Conservation (phyloP, 306 rosid species). For the Parietaria judaica region DNA sequence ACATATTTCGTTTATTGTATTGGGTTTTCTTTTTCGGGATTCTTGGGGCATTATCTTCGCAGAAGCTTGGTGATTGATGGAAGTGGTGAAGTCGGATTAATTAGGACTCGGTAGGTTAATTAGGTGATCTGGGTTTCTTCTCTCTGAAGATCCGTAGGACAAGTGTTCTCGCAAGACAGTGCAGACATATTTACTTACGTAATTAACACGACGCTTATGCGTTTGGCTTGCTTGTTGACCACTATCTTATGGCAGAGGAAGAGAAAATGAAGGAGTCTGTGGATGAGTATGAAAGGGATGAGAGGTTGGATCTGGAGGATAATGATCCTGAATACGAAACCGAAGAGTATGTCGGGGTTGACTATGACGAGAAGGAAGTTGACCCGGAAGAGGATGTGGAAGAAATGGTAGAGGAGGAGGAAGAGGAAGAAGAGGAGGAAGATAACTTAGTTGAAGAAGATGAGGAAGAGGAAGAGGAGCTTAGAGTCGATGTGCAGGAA, state of each 20-base stretch:
- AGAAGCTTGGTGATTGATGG: neutral
- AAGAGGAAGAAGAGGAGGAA: constrained; percentile 58
- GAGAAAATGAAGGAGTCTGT: constrained; percentile 72
- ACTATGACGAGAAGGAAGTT: constrained; percentile 88
- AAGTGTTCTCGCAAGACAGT: neutral
- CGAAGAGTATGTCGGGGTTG: constrained; percentile 82
- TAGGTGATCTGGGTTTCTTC: neutral
- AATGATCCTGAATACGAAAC: constrained; percentile 91
- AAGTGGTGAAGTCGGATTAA: neutral
- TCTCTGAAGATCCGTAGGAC: neutral
- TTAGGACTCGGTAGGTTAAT: neutral
- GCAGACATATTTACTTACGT: constrained; percentile 10
- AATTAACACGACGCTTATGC: constrained; percentile 18
- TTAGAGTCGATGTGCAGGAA: constrained; percentile 58
- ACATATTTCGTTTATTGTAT: neutral
- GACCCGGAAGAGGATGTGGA: constrained; percentile 58
- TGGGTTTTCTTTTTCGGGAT: neutral
- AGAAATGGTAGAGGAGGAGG: constrained; percentile 66
- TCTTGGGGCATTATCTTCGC: neutral
- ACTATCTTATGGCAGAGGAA: constrained; percentile 62
- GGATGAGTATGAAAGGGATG: constrained; percentile 80
- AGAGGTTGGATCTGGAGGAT: constrained; percentile 88
- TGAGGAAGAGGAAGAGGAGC: constrained; percentile 83
- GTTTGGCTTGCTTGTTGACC: constrained; percentile 28
- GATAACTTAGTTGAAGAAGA: constrained; percentile 65